Conservation (phyloP, 768 basidiomycete species). For the Mycena galopus region DNA sequence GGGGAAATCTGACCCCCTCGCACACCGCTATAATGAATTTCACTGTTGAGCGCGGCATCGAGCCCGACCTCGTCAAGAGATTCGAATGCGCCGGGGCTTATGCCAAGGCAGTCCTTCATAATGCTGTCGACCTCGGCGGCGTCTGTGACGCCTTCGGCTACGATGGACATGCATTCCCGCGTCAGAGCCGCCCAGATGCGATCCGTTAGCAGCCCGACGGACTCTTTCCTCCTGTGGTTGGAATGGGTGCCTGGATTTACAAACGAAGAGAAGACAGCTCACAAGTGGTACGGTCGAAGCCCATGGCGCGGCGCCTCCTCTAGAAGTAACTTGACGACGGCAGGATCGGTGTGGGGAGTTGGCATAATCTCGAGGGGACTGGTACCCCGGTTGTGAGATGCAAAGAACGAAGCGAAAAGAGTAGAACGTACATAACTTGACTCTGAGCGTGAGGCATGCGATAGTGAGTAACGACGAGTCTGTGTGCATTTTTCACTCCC, state of each 20-base stretch:
- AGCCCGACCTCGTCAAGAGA: slow-evolving; percentile 31
- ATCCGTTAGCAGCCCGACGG: slow-evolving; percentile 32
- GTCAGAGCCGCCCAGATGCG: slow-evolving; percentile 34
- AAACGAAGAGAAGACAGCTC: not conserved
- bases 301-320: slow-evolving; percentile 28
- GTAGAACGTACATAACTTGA: slow-evolving; percentile 1
- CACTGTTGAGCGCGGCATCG: slow-evolving; percentile 33
- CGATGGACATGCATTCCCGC: slow-evolving; percentile 26
- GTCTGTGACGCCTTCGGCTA: slow-evolving; percentile 23
- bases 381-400: too few relatives aligned
- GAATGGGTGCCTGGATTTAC: not conserved
- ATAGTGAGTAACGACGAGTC: slow-evolving; percentile 33
- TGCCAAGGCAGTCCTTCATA: slow-evolving; percentile 32
- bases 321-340: slow-evolving; percentile 17
- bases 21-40: slow-evolving; percentile 22
- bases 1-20: slow-evolving; percentile 20
- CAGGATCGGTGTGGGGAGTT: slow-evolving; percentile 29
- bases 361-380: slow-evolving; percentile 33
- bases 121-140: slow-evolving; percentile 25
- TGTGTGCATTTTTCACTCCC: slow-evolving; percentile 17
- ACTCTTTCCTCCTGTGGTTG: slow-evolving; percentile 29
- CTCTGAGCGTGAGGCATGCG: slow-evolving; percentile 27
- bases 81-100: slow-evolving; percentile 29
- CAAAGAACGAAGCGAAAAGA: not conserved
- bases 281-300: slow-evolving; percentile 29